These are phyloP conservation scores for Malassezia caprae DNA, from an alignment of 1,284 basidiomycete genomes.

Conservation along the genomic window DNA sequence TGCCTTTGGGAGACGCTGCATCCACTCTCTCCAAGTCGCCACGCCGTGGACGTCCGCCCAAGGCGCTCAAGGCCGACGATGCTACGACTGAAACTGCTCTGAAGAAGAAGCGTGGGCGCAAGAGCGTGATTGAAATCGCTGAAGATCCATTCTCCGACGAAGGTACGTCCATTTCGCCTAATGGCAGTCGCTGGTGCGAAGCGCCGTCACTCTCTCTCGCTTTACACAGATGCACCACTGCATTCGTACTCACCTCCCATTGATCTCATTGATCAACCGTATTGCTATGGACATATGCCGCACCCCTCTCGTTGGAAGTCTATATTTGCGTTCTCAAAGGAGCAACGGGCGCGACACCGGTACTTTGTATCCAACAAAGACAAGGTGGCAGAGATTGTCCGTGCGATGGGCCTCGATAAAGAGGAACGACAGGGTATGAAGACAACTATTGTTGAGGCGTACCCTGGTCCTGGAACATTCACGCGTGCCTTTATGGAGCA, in stretches of 20 bases:
- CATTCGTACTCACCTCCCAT: not conserved
- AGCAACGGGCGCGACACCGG: constrained; percentile 21
- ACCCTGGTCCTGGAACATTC: constrained; percentile 39
- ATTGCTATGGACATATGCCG: constrained; percentile 24
- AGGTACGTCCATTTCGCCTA: constrained; percentile 11
- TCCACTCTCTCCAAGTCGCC: not conserved
- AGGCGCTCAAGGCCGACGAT: not conserved
- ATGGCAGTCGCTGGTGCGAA: not conserved
- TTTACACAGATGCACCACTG: constrained; percentile 10
- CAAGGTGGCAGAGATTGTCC: constrained; percentile 23
- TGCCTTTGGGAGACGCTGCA: not conserved
- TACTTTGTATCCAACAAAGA: constrained; percentile 34
- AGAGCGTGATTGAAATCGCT: not conserved
- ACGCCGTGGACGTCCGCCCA: not conserved
- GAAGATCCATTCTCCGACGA: not conserved
- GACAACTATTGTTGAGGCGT: constrained; percentile 40
- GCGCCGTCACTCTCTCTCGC: not conserved
- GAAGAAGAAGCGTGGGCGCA: not conserved
- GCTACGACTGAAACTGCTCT: constrained; percentile 1
- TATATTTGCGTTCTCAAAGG: constrained; percentile 19
- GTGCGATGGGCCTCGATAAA: constrained; percentile 19
- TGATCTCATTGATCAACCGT: not conserved
- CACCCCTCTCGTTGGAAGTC: constrained; percentile 24
- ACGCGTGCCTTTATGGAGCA: constrained; percentile 31
- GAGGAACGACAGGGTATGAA: constrained; percentile 23